Conservation (phyloP, 805 yeast genomes). For the Candida michaelii region DNA sequence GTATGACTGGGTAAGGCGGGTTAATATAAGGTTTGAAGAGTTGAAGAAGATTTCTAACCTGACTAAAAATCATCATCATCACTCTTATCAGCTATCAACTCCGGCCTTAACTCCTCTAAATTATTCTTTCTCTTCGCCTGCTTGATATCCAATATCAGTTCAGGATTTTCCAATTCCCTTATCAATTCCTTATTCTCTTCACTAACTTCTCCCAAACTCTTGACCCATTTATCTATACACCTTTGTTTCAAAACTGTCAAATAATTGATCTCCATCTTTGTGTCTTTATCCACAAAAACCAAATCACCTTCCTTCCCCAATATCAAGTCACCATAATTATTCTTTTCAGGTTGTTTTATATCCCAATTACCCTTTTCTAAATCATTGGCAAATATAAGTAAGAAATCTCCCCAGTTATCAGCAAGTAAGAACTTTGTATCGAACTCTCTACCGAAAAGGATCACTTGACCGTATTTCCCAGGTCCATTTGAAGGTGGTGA, state of each 20-base stretch:
- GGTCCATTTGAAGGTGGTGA: constrained; percentile 62
- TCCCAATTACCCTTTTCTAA: constrained; percentile 80
- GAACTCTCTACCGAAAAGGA: constrained; percentile 89
- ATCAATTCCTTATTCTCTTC: constrained; percentile 16
- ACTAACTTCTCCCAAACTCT: constrained; percentile 20
- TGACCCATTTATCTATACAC: constrained; percentile 34
- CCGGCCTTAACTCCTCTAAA: constrained; percentile 25
- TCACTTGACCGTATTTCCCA: constrained; percentile 81
- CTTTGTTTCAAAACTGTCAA: constrained; percentile 40
- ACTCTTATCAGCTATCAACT: background rate
- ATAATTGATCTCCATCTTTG: constrained; percentile 44
- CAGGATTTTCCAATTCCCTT: constrained; percentile 22
- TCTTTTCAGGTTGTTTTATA: constrained; percentile 56
- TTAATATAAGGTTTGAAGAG: no score
- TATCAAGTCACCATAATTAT: constrained; percentile 52
- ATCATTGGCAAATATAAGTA: constrained; percentile 81
- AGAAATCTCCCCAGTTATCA: constrained; percentile 84
- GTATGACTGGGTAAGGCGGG: no score
- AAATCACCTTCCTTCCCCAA: constrained; percentile 73
- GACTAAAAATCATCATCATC: constrained; percentile 1
- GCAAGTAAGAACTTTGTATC: constrained; percentile 88
- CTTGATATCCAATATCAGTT: constrained; percentile 20
- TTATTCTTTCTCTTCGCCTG: constrained; percentile 27
- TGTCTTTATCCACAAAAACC: constrained; percentile 60
- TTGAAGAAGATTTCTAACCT: no score